These are phyloP conservation scores for Amanita muscaria DNA, from an alignment of 768 basidiomycete genomes.

Conservation along the genomic window DNA sequence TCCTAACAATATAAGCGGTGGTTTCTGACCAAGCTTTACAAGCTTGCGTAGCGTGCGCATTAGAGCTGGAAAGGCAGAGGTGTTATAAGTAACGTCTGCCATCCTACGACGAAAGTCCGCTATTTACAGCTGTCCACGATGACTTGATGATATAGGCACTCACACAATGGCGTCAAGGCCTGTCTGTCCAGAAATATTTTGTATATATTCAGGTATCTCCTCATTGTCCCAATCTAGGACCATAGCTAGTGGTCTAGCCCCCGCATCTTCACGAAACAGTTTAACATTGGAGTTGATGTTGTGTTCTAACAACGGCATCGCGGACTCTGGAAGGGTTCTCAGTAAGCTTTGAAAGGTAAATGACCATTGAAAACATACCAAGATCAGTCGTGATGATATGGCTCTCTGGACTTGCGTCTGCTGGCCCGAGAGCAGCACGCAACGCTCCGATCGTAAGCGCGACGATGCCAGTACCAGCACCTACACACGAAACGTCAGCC, in stretches of 20 bases:
- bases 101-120: constrained; percentile 43
- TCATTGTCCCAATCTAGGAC: constrained; percentile 75
- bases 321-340: constrained; percentile 45
- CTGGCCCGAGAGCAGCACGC: constrained; percentile 26
- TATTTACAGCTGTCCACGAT: background rate
- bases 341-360: background rate
- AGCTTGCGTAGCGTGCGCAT: constrained; percentile 56
- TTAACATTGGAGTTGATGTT: constrained; percentile 47
- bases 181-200: constrained; percentile 19
- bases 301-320: constrained; percentile 67
- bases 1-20: constrained; percentile 53
- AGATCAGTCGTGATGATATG: constrained; percentile 64
- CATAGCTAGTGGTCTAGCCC: constrained; percentile 20
- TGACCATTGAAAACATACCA: constrained; percentile 37
- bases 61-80: constrained; percentile 71
- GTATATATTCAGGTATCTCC: constrained; percentile 37
- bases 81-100: constrained; percentile 93
- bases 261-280: constrained; percentile 22
- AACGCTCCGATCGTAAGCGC: constrained; percentile 56
- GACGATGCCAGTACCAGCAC: constrained; percentile 81
- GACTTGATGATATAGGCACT: constrained; percentile 18
- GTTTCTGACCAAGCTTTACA: constrained; percentile 24
- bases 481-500: constrained; percentile 25
- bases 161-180: constrained; percentile 63
- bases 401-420: constrained; percentile 11